These are phyloP conservation scores for Penicillium sp. DNA, from an alignment of 2,329 filamentous ascomycete species.

Conservation along the genomic window DNA sequence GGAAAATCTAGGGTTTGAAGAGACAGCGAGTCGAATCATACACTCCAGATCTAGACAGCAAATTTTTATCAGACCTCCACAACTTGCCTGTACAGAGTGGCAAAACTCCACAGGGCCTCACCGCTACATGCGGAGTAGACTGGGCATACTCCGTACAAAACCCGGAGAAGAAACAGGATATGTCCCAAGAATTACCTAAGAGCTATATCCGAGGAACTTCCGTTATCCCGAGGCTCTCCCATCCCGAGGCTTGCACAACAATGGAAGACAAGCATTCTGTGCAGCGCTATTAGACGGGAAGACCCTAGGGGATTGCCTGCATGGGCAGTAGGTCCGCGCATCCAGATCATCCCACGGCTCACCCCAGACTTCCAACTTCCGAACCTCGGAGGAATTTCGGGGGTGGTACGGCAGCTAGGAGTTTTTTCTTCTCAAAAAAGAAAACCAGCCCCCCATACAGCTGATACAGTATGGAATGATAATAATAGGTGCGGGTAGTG, in stretches of 20 bases:
- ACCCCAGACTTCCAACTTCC: conserved; percentile 13
- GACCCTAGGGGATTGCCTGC: conserved; percentile 3
- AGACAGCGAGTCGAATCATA: not conserved
- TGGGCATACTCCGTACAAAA: conserved; percentile 10
- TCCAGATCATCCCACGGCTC: conserved; percentile 2
- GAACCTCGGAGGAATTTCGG: conserved; percentile 24
- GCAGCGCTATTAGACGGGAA: not conserved
- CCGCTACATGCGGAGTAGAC: conserved; percentile 24
- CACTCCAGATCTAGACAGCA: not conserved
- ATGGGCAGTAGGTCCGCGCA: conserved; percentile 1
- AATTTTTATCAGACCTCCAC: conserved; percentile 5
- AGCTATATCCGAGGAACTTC: conserved; percentile 2
- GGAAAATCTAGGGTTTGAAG: not conserved
- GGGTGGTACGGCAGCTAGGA: not conserved
- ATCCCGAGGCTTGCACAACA: not conserved
- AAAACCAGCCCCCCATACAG: not conserved
- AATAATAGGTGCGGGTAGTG: not conserved
- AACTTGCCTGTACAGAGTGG: not conserved
- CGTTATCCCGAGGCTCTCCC: conserved; percentile 1
- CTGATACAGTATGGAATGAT: not conserved
- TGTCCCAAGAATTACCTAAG: not conserved
- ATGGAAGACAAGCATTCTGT: conserved; percentile 6
- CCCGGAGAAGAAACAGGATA: conserved; percentile 12
- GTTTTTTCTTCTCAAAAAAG: not conserved
- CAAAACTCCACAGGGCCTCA: conserved; percentile 12